Conservation (phyloP, 805 yeast species). For the Ascoidea tarda region DNA sequence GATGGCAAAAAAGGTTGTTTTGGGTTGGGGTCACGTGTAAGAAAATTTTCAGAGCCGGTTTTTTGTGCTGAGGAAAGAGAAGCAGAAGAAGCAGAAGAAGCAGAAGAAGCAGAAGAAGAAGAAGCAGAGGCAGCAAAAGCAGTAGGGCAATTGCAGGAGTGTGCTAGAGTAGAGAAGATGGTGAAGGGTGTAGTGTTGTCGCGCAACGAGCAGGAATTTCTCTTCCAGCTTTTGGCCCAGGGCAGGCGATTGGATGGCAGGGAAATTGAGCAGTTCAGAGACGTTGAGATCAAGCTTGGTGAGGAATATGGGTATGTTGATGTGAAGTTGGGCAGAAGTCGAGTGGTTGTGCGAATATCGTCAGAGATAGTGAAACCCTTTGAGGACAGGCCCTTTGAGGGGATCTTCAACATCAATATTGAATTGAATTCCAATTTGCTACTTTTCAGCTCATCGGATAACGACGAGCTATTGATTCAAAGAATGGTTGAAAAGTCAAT, state of each 20-base stretch:
- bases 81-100: too few species aligned
- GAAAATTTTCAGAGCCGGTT: too few species aligned
- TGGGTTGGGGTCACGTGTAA: too few species aligned
- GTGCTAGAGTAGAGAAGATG: slow-evolving; percentile 23
- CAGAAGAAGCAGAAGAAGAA: too few species aligned
- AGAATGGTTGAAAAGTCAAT: slow-evolving; percentile 86
- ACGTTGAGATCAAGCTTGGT: slow-evolving; percentile 50
- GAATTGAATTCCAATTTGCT: slow-evolving; percentile 47
- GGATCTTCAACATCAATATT: slow-evolving; percentile 68
- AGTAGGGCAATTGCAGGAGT: background rate
- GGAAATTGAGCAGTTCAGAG: slow-evolving; percentile 44
- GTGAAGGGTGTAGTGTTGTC: slow-evolving; percentile 49
- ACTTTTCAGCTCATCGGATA: slow-evolving; percentile 26
- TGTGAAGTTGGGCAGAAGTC: slow-evolving; percentile 62
- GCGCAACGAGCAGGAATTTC: slow-evolving; percentile 45
- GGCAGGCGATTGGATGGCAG: slow-evolving; percentile 63
- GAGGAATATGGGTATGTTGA: slow-evolving; percentile 72
- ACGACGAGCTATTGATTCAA: slow-evolving; percentile 68
- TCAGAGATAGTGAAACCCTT: slow-evolving; percentile 68
- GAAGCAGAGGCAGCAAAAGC: too few species aligned
- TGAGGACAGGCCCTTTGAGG: slow-evolving; percentile 91
- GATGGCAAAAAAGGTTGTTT: too few species aligned
- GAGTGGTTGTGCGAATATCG: slow-evolving; percentile 54
- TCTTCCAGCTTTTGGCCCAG: slow-evolving; percentile 46
- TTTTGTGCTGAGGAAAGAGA: too few species aligned